These are phyloP conservation scores for Mycena filopes DNA, from an alignment of 768 basidiomycete genomes.

Conservation along the genomic window DNA sequence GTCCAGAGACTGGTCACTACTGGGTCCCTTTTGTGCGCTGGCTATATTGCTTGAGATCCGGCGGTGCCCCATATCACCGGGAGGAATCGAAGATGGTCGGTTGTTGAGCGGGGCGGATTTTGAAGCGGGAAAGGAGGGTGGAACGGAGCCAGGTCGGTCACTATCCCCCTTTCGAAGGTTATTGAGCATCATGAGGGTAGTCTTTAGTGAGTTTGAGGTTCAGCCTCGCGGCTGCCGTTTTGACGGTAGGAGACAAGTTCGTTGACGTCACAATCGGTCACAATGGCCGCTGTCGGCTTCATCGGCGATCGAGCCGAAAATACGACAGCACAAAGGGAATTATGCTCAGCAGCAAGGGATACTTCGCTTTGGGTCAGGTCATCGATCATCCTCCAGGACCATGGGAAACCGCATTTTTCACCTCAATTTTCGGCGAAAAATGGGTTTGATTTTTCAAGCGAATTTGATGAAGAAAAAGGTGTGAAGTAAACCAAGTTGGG, in stretches of 20 bases:
- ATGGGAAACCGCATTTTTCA: no score
- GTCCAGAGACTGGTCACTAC: conserved; percentile 56
- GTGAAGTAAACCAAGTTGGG: no score
- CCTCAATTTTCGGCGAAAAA: no score
- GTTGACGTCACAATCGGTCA: not conserved
- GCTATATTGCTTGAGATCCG: conserved; percentile 25
- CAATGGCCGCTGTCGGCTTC: no score
- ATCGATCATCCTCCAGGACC: no score
- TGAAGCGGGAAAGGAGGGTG: conserved; percentile 27
- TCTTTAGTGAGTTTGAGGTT: not conserved
- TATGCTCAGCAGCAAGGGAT: no score
- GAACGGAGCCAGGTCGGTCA: conserved; percentile 32
- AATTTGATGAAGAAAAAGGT: no score
- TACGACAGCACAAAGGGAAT: no score
- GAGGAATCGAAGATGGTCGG: conserved; percentile 38
- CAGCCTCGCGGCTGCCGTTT: conserved; percentile 22
- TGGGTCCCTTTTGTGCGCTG: conserved; percentile 18
- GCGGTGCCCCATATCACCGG: conserved; percentile 20
- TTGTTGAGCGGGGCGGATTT: conserved; percentile 33
- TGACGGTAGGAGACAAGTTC: not conserved
- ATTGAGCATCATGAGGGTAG: conserved; percentile 31
- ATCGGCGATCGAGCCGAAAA: no score
- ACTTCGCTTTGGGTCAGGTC: no score
- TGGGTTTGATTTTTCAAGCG: no score
- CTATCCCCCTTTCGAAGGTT: conserved; percentile 27